Evolutionary conservation across 179 eudicot genomes (phyloP), one percentile per base, ranked within the genome.

Genomic region (Beta lomatogona): DNA sequence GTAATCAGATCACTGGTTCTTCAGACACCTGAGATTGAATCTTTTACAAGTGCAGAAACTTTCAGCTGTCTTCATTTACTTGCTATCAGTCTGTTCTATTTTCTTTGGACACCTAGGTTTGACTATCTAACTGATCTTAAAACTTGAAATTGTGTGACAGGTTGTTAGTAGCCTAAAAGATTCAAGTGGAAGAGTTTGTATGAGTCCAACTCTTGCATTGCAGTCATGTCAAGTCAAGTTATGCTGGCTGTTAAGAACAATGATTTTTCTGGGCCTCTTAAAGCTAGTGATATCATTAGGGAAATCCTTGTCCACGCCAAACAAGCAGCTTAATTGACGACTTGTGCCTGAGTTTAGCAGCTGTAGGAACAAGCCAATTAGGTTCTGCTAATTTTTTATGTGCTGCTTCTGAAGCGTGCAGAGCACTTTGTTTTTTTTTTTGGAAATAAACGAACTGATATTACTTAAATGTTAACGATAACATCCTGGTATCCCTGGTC

Each of bases 121-220:
- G 19, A 58, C 19, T 15, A 58, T 58, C 63, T 16, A 12, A 66
- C n/a, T 9, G 2, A 9, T n/a, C 25, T 21, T 81, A n/a, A 72
- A 55, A 68, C 14, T 58, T 53, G 58, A 78, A 75, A 44, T 54
- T 78, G 16, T 69, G 14, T 75, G 81, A 54, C 86, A 95, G 99
- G 89, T 94, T 71, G 89, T 88, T 80, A 81, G 88, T 46, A 76
- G 79, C 83, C 80, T 84, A 7, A 91, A 89, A 76, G 94, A 90
- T 88, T 82, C 90, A 71, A 91, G 89, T 82, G 98, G 96, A 73
- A 91, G 90, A 87, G 86, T 91, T 82, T 94, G 66, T 90, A 87
- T 68, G 96, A 94, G 84, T 85, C 94, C 79, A 91, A 89, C 66
- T 88, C 96, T 68, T 91, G 93, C 87, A 87, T 96, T 81, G 89